Evolutionary conservation across 768 basidiomycete genomes (phyloP), one percentile per base, ranked within the genome.

Genomic region (Pholiota microspora): DNA sequence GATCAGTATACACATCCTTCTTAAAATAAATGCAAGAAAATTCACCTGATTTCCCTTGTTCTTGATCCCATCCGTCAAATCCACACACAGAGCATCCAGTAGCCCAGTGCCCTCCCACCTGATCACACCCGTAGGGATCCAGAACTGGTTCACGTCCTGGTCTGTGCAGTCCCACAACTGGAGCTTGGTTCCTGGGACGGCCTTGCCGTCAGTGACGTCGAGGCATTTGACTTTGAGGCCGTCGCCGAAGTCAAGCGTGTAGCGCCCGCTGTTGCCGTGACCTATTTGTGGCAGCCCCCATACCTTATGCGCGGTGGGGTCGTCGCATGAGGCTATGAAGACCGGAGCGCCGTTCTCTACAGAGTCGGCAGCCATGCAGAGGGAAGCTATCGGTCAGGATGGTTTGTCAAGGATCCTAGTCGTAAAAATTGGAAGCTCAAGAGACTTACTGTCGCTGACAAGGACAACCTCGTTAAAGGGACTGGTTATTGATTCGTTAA

Each of bases 221-320:
- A 52, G 42, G 27, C 51, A 52, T 24, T 52, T 52, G 7, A 45
- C 38, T 5, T 24, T 21, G 16, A 25, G 40, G 9, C 27, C 51
- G 16, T 29, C 5, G 13, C 51, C 51, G 29, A 52, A 52, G 16
- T 38, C 51, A 12, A 52, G 51, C 16, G 10, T 9, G 28, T 44
- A 52, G 9, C 12, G 25, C 2, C 51, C 51, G 15, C 28, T 31
- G 16, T 52, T 52, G 15, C 51, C 51, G 40, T 52, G 51, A 4
- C 51, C 51, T 4, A 52, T 31, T 31, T 52, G 51, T 9, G 51
- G 51, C 16, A 52, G 27, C 28, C 24, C 15, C 51, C 51, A 52
- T n/a, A 52, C 51, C 9, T 52, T 52, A 40, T 7, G 51, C 16
- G 40, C 4, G 25, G 38, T 42, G n/a, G 28, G 31, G 25, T 52